Percentiles rank a stretch among this genome's conserved stretches.
phyloP scores from a whole-genome alignment of 495 filamentous ascomycete species.

The Lepidopterella palustris region DNA sequence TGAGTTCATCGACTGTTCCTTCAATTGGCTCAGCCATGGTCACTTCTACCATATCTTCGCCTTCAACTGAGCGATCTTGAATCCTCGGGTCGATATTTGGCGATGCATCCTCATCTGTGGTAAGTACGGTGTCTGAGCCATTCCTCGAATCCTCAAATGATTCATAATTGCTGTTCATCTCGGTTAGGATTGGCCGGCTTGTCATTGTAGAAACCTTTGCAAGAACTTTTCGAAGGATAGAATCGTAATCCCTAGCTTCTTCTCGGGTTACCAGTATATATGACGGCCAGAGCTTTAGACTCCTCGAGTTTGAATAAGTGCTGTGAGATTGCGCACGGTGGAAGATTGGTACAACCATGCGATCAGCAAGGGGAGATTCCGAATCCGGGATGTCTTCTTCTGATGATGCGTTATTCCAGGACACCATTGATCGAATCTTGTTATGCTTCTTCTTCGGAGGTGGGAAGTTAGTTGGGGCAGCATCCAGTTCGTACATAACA shows the following conservation, averaged over 20 bases:
- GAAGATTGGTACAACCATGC: slow-evolving; percentile 72
- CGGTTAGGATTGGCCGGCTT: slow-evolving; percentile 53
- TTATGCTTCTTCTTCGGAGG: slow-evolving; percentile 45
- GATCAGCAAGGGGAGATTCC: slow-evolving; percentile 60
- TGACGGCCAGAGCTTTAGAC: slow-evolving; percentile 49
- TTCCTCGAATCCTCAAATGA: slow-evolving; percentile 41
- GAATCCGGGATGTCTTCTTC: slow-evolving; percentile 53
- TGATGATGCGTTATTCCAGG: slow-evolving; percentile 44
- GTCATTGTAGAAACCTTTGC: slow-evolving; percentile 54
- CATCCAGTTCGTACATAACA: slow-evolving; percentile 74
- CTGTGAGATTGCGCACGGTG: slow-evolving; percentile 54
- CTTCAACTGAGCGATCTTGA: slow-evolving; percentile 69
- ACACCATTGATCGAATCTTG: slow-evolving; percentile 35
- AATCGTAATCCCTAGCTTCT: slow-evolving; percentile 53
- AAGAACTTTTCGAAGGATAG: slow-evolving; percentile 58
- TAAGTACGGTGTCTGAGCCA: slow-evolving; percentile 66
- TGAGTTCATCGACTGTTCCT: slow-evolving; percentile 29
- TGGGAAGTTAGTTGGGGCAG: slow-evolving; percentile 68
- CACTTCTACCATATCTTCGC: slow-evolving; percentile 87
- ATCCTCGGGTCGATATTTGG: slow-evolving; percentile 63
- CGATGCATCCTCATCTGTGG: slow-evolving; percentile 66
- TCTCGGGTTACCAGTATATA: slow-evolving; percentile 57
- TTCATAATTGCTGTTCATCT: slow-evolving; percentile 37
- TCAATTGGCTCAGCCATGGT: slow-evolving; percentile 63
- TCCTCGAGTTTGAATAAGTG: slow-evolving; percentile 41